Percentiles rank a stretch among this genome's conserved stretches.
Conservation (phyloP, 139 green algal species). For the Zygnema cylindricum region DNA sequence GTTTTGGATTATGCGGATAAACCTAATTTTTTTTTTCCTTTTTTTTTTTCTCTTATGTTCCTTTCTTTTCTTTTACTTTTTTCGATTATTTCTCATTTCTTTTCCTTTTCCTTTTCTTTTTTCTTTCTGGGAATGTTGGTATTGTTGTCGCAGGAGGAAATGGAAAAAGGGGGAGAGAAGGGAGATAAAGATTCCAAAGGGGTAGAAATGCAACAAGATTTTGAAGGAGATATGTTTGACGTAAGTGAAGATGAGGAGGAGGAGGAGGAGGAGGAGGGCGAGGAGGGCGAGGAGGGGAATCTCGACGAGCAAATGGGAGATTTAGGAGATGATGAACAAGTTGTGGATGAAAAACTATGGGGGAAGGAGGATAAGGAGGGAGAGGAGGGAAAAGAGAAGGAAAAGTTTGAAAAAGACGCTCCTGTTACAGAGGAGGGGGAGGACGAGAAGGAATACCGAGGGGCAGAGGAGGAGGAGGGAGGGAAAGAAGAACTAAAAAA, state of each 20-base stretch:
- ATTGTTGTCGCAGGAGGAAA: background rate
- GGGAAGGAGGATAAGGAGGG: slow-evolving; percentile 66
- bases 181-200: slow-evolving; percentile 60
- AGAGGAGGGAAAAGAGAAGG: slow-evolving; percentile 57
- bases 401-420: slow-evolving; percentile 76
- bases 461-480: slow-evolving; percentile 48
- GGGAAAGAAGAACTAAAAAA: slow-evolving; percentile 60
- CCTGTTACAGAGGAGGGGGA: slow-evolving; percentile 37
- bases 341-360: slow-evolving; percentile 94
- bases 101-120: slow-evolving; percentile 20
- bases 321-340: slow-evolving; percentile 72
- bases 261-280: too few species aligned
- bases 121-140: background rate
- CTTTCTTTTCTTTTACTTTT: slow-evolving; percentile 5
- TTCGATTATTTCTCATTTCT: background rate
- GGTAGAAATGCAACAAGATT: slow-evolving; percentile 98
- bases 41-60: background rate
- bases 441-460: slow-evolving; percentile 34
- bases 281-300: slow-evolving; percentile 78
- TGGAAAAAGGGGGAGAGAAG: background rate
- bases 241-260: slow-evolving; percentile 68
- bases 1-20: background rate
- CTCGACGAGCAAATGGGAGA: slow-evolving; percentile 69
- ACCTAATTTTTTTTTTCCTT: background rate
- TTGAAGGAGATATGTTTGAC: slow-evolving; percentile 87